Conservation (phyloP, 192 early-diverging fungal genomes). For the Oehlia diaphana region DNA sequence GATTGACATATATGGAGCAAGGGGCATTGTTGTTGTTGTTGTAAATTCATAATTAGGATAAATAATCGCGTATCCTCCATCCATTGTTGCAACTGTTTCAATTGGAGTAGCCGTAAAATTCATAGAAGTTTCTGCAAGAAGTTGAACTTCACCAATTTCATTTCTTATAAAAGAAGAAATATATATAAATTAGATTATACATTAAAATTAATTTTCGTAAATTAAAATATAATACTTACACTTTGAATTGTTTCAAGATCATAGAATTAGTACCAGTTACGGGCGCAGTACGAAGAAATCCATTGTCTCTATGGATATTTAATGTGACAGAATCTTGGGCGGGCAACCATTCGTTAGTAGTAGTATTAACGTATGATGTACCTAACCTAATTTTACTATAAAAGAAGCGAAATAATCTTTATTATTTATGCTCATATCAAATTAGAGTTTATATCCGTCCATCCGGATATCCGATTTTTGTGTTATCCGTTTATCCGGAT, state of each 20-base stretch:
- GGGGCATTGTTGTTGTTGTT: not conserved
- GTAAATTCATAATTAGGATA: not conserved
- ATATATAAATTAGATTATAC: too few relatives aligned
- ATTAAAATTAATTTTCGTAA: not conserved
- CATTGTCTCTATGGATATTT: not conserved
- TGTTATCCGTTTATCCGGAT: too few relatives aligned
- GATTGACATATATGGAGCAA: not conserved
- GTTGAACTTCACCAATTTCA: not conserved
- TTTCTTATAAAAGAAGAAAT: not conserved
- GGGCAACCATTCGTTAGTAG: not conserved
- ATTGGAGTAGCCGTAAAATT: too few relatives aligned
- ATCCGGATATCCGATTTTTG: too few relatives aligned
- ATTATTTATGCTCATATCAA: not conserved
- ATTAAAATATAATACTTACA: not conserved
- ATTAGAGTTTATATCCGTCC: too few relatives aligned
- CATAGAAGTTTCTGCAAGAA: not conserved
- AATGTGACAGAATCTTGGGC: not conserved
- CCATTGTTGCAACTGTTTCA: not conserved
- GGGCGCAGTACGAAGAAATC: not conserved
- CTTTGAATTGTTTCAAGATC: not conserved
- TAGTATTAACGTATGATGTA: not conserved
- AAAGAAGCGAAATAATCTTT: not conserved
- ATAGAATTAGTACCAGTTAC: not conserved
- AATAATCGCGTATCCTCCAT: not conserved
- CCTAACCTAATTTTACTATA: not conserved